Conservation (phyloP, 345 rosid genomes). For the Turnera subulata region DNA sequence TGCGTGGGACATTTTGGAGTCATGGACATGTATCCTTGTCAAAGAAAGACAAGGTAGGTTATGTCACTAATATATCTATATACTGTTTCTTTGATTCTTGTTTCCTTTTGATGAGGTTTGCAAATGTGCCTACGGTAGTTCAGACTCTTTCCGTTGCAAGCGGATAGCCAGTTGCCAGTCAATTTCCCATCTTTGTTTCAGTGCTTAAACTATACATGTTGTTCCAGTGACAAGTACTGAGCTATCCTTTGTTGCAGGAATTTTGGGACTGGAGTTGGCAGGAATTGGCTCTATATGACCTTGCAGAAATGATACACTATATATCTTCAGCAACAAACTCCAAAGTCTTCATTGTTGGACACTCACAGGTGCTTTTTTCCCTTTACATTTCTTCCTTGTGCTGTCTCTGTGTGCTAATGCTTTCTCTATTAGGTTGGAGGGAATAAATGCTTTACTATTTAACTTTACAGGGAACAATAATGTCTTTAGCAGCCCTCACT, state of each 20-base stretch:
- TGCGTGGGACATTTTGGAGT: constrained; percentile 89
- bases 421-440: background rate
- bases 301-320: constrained; percentile 61
- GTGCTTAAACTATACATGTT: too few relatives aligned
- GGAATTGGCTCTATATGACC: constrained; percentile 79
- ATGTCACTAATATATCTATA: background rate
- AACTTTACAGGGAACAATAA: constrained; percentile 68
- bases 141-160: background rate
- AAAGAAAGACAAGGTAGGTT: constrained; percentile 59
- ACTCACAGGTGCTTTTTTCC: constrained; percentile 67
- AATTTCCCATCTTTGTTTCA: background rate
- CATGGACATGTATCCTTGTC: constrained; percentile 73
- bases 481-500: constrained; percentile 86
- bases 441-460: constrained; percentile 5
- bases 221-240: too few relatives aligned
- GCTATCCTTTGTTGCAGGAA: constrained; percentile 44
- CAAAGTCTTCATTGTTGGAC: constrained; percentile 80
- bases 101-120: constrained; percentile 8
- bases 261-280: constrained; percentile 99
- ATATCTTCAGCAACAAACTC: constrained; percentile 47
- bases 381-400: background rate
- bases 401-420: constrained; percentile 2
- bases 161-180: background rate
- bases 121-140: background rate
- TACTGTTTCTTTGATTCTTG: background rate